Evolutionary conservation across 1,284 basidiomycete genomes (phyloP), one percentile per base, ranked within the genome.

Genomic region (Fomitopsis pinicola): DNA sequence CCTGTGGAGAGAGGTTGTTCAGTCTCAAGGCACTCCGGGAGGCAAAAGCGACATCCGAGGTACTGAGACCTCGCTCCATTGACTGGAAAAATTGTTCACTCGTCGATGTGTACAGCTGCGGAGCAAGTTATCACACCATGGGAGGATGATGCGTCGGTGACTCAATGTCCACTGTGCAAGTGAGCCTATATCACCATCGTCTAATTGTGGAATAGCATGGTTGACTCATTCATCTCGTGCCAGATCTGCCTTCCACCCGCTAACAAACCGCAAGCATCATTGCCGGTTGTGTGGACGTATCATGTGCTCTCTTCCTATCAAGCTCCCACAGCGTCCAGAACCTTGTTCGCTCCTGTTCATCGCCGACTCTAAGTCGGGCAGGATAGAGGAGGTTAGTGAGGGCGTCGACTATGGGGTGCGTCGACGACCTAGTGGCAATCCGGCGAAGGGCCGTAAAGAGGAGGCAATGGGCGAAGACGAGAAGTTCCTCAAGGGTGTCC

Each of bases 101-200:
- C 44, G 57, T 61, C 54, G 30, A 33, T 12, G 55, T 7, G 59
- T 55, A 8, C 59, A 93, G 93, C 83, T 59, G 87, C 87, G 2
- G 97, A 99, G 74, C 95, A 98, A 76, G 80, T 82, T 38, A 96
- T 99, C 67, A 95, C 98, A 3, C 94, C 95, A 14, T 99, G 97
- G 97, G 88, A 98, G 73, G 88, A 92, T 42, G 97, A 98, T 70
- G 78, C 82, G 0, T 72, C 81, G 10, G 92, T 88, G 0, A 84
- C 83, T 36, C 86, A 87, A 59, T 98, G 96, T 77, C 89, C 92
- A 1, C 79, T 96, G 64, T 99, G 97, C 85, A 75, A 76, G 93
- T 94, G 72, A 72, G 91, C 38, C 38, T 10, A 15, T 40, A 82
- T 30, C 15, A 60, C 19, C 9, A 22, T 22, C 55, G 15, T 26